Base-by-base conservation (phyloP, 495 filamentous ascomycete genomes). In the Penicillium daleae region DNA sequence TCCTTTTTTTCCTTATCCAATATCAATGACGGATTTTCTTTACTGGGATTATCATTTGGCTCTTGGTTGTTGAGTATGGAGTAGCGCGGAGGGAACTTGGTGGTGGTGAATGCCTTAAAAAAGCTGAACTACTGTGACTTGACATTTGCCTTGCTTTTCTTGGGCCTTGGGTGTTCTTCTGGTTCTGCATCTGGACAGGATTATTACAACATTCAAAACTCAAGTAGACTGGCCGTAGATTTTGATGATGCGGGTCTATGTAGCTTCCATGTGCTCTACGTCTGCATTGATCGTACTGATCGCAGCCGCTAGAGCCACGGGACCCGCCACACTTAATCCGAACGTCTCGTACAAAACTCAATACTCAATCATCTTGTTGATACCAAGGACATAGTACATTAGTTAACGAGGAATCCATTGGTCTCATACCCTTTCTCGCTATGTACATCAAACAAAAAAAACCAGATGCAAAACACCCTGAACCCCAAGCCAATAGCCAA, bases 11-110 rank as follows among this genome's bases (percentile, higher is more conserved):
- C 46, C 60, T 69, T 70, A 70, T 60, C 67, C 67, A 71, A 74
- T 76, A 73, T 72, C 71, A 75, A 71, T 74, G 71, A 76, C 69
- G 74, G 69, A 75, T 74, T 69, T 62, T 63, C 56, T 67, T 69
- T 56, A 67, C 61, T 72, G 69, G 66, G 57, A 59, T 51, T 51
- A 22, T 48, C 40, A 57, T 3, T 21, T 29, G 31, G 40, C 13
- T 46, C 7, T 35, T 40, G n/a, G 54, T 22, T 48, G 33, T 46
- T 44, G 56, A 22, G 13, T 58, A 48, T 12, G 56, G 31, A 24
- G 9, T 54, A 50, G 57, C 12, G 33, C 22, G 26, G 40, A 51
- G 19, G 19, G 15, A 26, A 5, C 19, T n/a, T n/a, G 33, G 19
- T 9, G 22, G 19, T 26, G 3, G 27, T 10, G 44, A 27, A 39